Percentiles rank a stretch among this genome's conserved stretches.
These are phyloP conservation scores for Epichloe hybrida DNA, from an alignment of 2,329 filamentous ascomycete genomes.

Conservation along the genomic window DNA sequence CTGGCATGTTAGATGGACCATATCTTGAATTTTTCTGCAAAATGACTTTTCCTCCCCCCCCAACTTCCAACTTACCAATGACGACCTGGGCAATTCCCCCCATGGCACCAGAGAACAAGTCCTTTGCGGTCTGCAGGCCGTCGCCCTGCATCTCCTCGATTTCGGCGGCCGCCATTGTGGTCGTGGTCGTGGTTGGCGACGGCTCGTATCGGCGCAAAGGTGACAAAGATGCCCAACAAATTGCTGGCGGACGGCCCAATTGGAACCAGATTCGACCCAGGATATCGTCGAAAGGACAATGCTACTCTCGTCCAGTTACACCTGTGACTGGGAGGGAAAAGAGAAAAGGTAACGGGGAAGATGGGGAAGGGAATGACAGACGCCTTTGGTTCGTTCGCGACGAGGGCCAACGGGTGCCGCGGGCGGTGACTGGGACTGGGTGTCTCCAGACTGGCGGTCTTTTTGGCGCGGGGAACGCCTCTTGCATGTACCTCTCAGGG, in stretches of 20 bases:
- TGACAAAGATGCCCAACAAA: too few relatives aligned
- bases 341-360: too few relatives aligned
- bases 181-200: background rate
- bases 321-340: background rate
- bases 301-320: background rate
- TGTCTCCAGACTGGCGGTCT: background rate
- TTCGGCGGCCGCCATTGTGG: constrained; percentile 3
- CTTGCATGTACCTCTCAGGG: too few relatives aligned
- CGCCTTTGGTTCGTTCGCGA: background rate
- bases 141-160: constrained; percentile 9
- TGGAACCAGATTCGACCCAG: background rate
- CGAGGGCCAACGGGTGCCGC: background rate
- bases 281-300: background rate
- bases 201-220: background rate
- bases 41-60: background rate
- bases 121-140: constrained; percentile 59
- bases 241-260: background rate
- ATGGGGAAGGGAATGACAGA: too few relatives aligned
- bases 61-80: constrained; percentile 46
- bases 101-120: constrained; percentile 78
- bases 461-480: too few relatives aligned
- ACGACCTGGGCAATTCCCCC: constrained; percentile 91
- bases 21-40: too few relatives aligned
- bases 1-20: background rate
- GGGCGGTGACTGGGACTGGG: background rate